Evolutionary conservation across 2,329 filamentous ascomycete genomes (phyloP).

Genomic region (Diaporthe ampelina): DNA sequence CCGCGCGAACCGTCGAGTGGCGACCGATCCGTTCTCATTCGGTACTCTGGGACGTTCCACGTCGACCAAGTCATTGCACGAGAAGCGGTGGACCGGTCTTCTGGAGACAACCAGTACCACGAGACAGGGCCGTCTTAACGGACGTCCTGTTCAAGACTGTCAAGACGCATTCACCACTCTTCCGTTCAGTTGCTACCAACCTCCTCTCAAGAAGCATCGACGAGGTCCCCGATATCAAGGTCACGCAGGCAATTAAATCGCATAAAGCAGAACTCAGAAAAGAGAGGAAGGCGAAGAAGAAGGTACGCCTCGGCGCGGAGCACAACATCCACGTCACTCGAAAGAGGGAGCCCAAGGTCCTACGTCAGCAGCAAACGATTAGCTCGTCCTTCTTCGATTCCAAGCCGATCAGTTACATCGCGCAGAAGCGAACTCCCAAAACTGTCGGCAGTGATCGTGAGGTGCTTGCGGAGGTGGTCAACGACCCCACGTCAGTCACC

Average conservation of each 20-base stretch:
- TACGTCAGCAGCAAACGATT: slow-evolving; percentile 44
- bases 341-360: slow-evolving; percentile 35
- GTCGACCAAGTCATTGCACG: neutral
- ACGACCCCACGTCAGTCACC: slow-evolving; percentile 32
- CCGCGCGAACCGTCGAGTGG: neutral
- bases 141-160: slow-evolving; percentile 56
- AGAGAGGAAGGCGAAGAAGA: slow-evolving; percentile 46
- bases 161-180: slow-evolving; percentile 81
- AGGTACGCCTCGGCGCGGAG: slow-evolving; percentile 33
- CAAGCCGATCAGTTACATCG: slow-evolving; percentile 11
- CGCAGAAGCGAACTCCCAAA: slow-evolving; percentile 24
- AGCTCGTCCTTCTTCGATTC: slow-evolving; percentile 31
- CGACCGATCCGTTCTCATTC: neutral
- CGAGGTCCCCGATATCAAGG: slow-evolving; percentile 34
- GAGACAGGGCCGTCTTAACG: slow-evolving; percentile 20
- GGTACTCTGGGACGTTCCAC: neutral
- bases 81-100: neutral
- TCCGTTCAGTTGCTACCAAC: slow-evolving; percentile 68
- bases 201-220: slow-evolving; percentile 54
- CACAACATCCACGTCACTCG: slow-evolving; percentile 36
- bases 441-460: slow-evolving; percentile 36
- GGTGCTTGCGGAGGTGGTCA: slow-evolving; percentile 44
- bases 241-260: slow-evolving; percentile 35
- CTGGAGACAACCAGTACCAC: neutral
- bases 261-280: slow-evolving; percentile 45